Conservation (phyloP, 1,284 basidiomycete genomes). For the Pascua guehoae region DNA sequence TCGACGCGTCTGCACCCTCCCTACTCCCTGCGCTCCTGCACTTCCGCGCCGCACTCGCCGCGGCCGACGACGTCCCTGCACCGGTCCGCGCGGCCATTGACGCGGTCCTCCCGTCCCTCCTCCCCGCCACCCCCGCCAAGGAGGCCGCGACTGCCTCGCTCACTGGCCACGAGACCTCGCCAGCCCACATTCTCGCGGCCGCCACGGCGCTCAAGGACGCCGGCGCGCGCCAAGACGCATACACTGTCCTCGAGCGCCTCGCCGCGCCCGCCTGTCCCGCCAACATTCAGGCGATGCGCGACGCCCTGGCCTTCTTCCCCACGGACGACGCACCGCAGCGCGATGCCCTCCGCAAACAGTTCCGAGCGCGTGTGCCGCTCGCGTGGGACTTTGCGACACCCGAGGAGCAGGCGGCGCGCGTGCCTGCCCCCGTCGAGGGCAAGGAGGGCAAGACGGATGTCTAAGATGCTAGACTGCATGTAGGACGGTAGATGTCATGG, state of each 20-base stretch:
- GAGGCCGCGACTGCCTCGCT: constrained; percentile 66
- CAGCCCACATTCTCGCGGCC: constrained; percentile 59
- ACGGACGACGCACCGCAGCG: constrained; percentile 58
- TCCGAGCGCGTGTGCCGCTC: constrained; percentile 37
- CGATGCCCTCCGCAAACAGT: constrained; percentile 14
- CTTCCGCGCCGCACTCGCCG: constrained; percentile 56
- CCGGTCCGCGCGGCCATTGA: constrained; percentile 43
- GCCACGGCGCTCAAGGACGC: constrained; percentile 56
- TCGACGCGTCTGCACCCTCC: constrained; percentile 62
- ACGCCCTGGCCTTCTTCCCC: constrained; percentile 57
- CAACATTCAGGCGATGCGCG: constrained; percentile 59
- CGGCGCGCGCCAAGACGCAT: constrained; percentile 53
- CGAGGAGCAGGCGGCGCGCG: constrained; percentile 32
- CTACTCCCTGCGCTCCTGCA: constrained; percentile 69
- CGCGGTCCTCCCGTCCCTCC: constrained; percentile 53
- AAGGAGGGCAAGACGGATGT: constrained; percentile 24
- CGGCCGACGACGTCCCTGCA: constrained; percentile 28
- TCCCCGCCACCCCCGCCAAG: constrained; percentile 55
- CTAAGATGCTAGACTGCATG: constrained; percentile 5
- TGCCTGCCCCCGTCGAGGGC: not conserved
- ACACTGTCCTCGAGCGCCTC: constrained; percentile 58
- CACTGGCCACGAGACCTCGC: constrained; percentile 57
- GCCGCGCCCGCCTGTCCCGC: constrained; percentile 62
- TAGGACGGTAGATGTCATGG: not conserved
- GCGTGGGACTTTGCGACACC: constrained; percentile 46